Evolutionary conservation across 2,329 filamentous ascomycete species (phyloP).

Genomic region (Gyromitra esculenta): DNA sequence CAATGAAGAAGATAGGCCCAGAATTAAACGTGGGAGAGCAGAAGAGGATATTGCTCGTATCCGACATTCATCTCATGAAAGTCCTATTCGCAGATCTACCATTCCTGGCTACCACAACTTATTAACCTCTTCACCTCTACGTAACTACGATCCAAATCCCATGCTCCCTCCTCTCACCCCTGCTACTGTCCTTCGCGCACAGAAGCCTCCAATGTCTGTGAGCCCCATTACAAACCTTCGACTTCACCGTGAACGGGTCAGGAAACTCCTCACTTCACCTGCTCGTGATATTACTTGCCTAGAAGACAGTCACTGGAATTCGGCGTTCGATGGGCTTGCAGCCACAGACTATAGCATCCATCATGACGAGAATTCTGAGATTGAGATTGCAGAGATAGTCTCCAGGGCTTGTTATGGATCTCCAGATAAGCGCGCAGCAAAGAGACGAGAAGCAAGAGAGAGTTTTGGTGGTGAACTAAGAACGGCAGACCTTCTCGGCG

Average conservation of each 20-base stretch:
- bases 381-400: constrained; percentile 47
- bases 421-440: constrained; percentile 50
- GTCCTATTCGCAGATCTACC: constrained; percentile 68
- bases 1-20: constrained; percentile 81
- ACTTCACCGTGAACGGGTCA: constrained; percentile 84
- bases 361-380: constrained; percentile 38
- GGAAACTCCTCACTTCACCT: constrained; percentile 82
- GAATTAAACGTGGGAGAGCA: constrained; percentile 86
- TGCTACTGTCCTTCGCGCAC: constrained; percentile 63
- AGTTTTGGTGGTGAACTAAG: constrained; percentile 49
- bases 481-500: constrained; percentile 49
- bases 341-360: constrained; percentile 42
- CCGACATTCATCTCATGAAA: constrained; percentile 90
- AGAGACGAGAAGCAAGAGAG: constrained; percentile 48
- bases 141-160: constrained; percentile 68
- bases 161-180: constrained; percentile 83
- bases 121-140: constrained; percentile 74
- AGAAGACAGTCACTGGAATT: constrained; percentile 55
- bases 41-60: constrained; percentile 96
- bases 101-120: constrained; percentile 53
- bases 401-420: constrained; percentile 51
- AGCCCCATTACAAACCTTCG: constrained; percentile 93
- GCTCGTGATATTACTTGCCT: constrained; percentile 61
- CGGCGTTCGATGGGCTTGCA: constrained; percentile 47
- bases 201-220: constrained; percentile 75